Evolutionary conservation across 176 grass and related monocot genomes (phyloP).

Genomic region (sorghum (Sorghum bicolor)): DNA sequence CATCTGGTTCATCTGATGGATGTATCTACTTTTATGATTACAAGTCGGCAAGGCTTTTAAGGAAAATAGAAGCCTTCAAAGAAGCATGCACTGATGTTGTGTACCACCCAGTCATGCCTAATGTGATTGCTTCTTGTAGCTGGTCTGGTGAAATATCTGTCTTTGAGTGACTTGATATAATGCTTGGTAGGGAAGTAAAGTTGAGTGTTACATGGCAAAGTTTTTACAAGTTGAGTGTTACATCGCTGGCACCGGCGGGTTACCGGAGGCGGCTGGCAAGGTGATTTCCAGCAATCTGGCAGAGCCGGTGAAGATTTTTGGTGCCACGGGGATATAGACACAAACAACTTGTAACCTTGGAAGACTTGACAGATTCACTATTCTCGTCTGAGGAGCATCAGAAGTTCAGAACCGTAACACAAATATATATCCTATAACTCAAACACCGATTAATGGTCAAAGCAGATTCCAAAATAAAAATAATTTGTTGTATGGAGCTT

Average conservation of each 20-base stretch:
- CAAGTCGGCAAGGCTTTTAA: slow-evolving; percentile 44
- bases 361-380: too few relatives aligned
- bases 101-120: slow-evolving; percentile 65
- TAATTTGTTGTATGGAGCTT: too few relatives aligned
- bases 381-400: too few relatives aligned
- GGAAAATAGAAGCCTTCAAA: slow-evolving; percentile 67
- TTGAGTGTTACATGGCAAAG: background rate
- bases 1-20: slow-evolving; percentile 84
- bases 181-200: background rate
- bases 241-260: background rate
- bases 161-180: slow-evolving; percentile 41
- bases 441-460: too few relatives aligned
- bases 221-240: background rate
- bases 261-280: background rate
- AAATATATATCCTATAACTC: too few relatives aligned
- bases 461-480: too few relatives aligned
- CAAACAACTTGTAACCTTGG: too few relatives aligned
- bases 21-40: slow-evolving; percentile 72
- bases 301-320: background rate
- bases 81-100: slow-evolving; percentile 64
- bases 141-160: slow-evolving; percentile 76
- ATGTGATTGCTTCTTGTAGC: slow-evolving; percentile 81
- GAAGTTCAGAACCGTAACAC: too few relatives aligned
- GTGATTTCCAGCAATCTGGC: slow-evolving; percentile 16
- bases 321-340: too few relatives aligned